Evolutionary conservation across 129 eudicot genomes (phyloP).

Genomic region (Flaveria bidentis): DNA sequence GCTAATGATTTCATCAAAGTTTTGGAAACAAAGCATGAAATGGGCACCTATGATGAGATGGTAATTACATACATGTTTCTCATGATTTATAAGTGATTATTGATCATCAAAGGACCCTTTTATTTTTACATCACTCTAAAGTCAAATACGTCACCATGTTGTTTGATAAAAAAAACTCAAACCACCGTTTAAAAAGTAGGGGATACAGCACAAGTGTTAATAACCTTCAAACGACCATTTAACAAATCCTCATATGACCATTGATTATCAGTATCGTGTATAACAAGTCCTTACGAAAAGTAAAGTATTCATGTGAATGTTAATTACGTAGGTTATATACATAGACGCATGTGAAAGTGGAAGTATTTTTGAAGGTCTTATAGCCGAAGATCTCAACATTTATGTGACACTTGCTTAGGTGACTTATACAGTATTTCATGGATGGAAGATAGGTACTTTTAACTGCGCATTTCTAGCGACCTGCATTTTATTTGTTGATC

Average conservation of each 20-base stretch:
- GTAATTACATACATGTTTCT: conserved; percentile 30
- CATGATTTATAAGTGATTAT: not conserved
- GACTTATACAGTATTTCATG: conserved; percentile 87
- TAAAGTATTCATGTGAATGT: not conserved
- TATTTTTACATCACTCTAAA: too few species aligned
- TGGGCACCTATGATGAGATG: conserved; percentile 71
- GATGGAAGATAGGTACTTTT: conserved; percentile 93
- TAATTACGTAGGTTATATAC: conserved; percentile 50
- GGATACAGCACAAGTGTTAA: too few species aligned
- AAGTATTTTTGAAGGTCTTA: conserved; percentile 68
- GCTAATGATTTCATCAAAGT: conserved; percentile 64
- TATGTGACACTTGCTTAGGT: conserved; percentile 79
- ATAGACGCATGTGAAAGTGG: conserved; percentile 84
- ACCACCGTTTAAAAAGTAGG: too few species aligned
- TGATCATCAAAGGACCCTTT: too few species aligned
- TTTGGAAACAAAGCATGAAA: conserved; percentile 55
- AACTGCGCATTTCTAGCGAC: not conserved
- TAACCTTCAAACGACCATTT: too few species aligned
- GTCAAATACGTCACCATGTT: too few species aligned
- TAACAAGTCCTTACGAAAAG: not conserved
- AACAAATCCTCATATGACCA: too few species aligned
- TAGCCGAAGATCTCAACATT: conserved; percentile 55
- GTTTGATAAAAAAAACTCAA: too few species aligned
- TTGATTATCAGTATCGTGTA: too few species aligned
- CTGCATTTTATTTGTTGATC: too few species aligned